Evolutionary conservation across 1,284 basidiomycete species (phyloP), one percentile per base, ranked within the genome.

Genomic region (Heterobasidion irregulare): DNA sequence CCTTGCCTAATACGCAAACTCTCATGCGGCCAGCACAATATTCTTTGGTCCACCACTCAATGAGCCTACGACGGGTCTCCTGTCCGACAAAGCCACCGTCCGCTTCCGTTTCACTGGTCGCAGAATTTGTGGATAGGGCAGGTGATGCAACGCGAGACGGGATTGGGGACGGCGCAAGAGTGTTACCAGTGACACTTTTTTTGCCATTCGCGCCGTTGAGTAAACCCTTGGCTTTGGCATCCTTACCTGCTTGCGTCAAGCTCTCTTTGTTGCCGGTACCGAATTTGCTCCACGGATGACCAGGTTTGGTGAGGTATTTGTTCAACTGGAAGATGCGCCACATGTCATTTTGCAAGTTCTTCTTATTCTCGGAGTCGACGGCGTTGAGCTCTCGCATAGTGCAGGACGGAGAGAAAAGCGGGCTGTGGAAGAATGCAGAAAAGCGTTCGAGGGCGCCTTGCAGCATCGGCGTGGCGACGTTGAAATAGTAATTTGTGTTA

Each of bases 291-390:
- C 93, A 99, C 1, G 84, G 81, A 68, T 99, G 96, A 1, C 86
- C 86, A 1, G 78, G 76, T 61, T 82, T 85, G 54, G 84, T 89
- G 45, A 98, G 81, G 61, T 87, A 82, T 72, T 99, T 99, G 72
- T 94, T 94, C 32, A 98, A 75, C 72, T 99, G 97, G 73, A 92
- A 98, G 55, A 95, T 85, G n/a, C 97, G 84, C 94, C 95, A 98
- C 66, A 89, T 75, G 69, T 99, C 96, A n/a, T 76, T 77, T 71
- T 98, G 96, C 53, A 94, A 80, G 68, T 99, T 99, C 77, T 99
- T 99, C 77, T 94, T 94, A 79, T 99, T 91, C 68, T 99, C 97
- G 1, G 94, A 98, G 68, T 99, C 90, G 41, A 99, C 97, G 1
- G 97, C 97, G 62, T 95, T 94, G 61, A 98, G 83, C 72, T 99